Base-by-base conservation (phyloP, 1,284 basidiomycete genomes). In the Microbotryum silenes-acaulis region DNA sequence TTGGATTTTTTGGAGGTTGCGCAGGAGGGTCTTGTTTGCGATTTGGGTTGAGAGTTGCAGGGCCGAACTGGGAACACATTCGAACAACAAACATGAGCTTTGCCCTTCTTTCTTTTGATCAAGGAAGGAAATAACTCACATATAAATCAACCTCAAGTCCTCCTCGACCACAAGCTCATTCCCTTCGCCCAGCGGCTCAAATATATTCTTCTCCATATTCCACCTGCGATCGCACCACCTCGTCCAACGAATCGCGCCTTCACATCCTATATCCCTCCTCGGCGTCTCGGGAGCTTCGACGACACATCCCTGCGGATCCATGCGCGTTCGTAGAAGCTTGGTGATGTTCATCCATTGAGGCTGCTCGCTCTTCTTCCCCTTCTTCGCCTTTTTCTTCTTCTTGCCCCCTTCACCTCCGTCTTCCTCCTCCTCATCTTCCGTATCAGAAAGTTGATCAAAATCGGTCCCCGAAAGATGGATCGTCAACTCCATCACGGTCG, bases 191-290 rank as follows among this genome's bases (percentile, higher is more conserved):
- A 66, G 29, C 33, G 64, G 64, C 0, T 62, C 3, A 23, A 46
- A 68, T 46, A 60, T 50, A 10, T 14, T n/a, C 16, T 27, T 25
- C 18, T 42, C 60, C 18, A 66, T 54, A 37, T 61, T 49, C 67
- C 67, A 68, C 45, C 37, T 58, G 42, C 52, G 37, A 10, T 60
- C 52, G 47, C 67, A 68, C 46, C 50, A 7, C 21, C 67, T 55
- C 47, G 64, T 68, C 67, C 67, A 68, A 23, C 60, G 16, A 7
- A 68, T 23, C 6, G 62, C 49, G 4, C 67, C 64, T 25, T 65
- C 61, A 48, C 57, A 60, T 0, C 57, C 59, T 4, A 63, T 8
- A 8, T 54, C 56, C 23, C n/a, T 27, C 44, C 48, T 51, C 31
- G 52, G 53, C 27, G 5, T 16, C 42, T 57, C 59, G 7, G 59